Evolutionary conservation across 352 stramenopile genomes (phyloP), one percentile per base, ranked within the genome.

Genomic region (Phytophthora sp.): DNA sequence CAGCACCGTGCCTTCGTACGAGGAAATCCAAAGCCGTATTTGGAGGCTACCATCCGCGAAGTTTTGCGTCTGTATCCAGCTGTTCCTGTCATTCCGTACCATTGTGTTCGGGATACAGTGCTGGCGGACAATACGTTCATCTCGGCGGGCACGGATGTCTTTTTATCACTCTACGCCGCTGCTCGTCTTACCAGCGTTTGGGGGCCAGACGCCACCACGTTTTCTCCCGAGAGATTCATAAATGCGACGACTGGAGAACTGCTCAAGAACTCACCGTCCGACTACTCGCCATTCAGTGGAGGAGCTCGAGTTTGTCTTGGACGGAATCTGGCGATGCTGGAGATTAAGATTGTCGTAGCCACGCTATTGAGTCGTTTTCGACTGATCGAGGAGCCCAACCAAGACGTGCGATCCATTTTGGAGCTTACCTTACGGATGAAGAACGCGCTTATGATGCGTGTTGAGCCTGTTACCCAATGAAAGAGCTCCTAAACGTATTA

Each of bases 371-470:
- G 11, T 38, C 45, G 45, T 7, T 35, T 53, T 38, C 0, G 11
- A 38, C 30, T 53, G 45, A 53, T 18, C 8, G 24, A 29, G 26
- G 26, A 20, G 4, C 27, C 45, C 12, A n/a, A n/a, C 16, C 45
- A 53, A 30, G 31, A 53, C 15, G 45, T 53, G 24, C n/a, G 24
- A 38, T 36, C 30, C 45, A 53, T 30, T 11, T 18, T 38, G 26
- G 45, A 30, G 24, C 30, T 53, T 38, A 38, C 45, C 23, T 38
- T 61, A 21, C n/a, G 53, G 8, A 61, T 61, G 53, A 47, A 33
- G 41, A 26, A 38, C 3, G 27, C 53, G 6, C 53, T 61, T n/a
- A 61, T 61, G 38, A 61, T 61, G 53, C 53, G 31, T 24, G 23
- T 53, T 20, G 44, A 53, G 41, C 33, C 33, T 39, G 33, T 13